phyloP scores from a whole-genome alignment of 2,329 filamentous ascomycete species.

The Colletotrichum horii region DNA sequence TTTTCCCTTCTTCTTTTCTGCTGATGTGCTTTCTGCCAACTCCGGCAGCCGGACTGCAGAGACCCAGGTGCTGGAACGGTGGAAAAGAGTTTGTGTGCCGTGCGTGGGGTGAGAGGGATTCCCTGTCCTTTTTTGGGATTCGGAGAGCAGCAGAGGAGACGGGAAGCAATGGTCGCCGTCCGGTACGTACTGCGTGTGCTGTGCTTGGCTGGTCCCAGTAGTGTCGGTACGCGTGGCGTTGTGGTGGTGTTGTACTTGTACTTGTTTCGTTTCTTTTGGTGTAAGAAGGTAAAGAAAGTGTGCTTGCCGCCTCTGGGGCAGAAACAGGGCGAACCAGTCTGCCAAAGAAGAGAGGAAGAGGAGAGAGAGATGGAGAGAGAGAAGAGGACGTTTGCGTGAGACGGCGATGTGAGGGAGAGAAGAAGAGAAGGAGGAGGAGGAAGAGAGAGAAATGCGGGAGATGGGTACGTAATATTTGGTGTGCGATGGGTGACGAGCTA shows the following conservation, averaged over 20 bases:
- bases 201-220: neutral
- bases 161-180: neutral
- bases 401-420: neutral
- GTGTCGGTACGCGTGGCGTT: neutral
- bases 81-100: neutral
- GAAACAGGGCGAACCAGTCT: conserved; percentile 6
- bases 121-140: neutral
- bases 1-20: neutral
- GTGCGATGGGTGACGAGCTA: neutral
- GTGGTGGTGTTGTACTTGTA: neutral
- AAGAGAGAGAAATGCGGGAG: neutral
- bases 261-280: neutral
- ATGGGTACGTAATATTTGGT: conserved; percentile 5
- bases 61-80: neutral
- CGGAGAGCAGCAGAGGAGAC: neutral
- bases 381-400: neutral
- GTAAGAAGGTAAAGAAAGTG: neutral
- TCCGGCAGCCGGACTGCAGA: neutral
- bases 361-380: neutral
- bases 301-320: conserved; percentile 12
- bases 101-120: neutral
- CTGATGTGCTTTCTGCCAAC: neutral
- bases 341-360: conserved; percentile 1
- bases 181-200: neutral
- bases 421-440: neutral